These are phyloP conservation scores for Yamadazyma philogaea DNA, from an alignment of 805 yeast species.

Conservation along the genomic window DNA sequence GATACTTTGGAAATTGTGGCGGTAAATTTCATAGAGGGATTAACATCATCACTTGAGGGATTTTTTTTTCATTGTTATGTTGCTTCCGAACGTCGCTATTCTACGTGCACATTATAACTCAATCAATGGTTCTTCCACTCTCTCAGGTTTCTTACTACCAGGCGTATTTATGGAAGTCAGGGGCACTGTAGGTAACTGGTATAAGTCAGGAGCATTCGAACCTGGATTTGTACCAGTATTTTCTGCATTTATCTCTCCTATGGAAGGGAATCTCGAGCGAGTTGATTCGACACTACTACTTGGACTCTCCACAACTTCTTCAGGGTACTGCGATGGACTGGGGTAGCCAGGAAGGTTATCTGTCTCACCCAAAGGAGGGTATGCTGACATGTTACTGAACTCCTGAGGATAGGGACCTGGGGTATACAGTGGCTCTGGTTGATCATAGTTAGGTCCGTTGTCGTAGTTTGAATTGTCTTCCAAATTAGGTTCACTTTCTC, in stretches of 20 bases:
- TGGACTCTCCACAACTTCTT: not conserved
- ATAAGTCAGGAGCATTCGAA: not conserved
- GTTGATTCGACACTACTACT: constrained; percentile 13
- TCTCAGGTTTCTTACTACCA: constrained; percentile 1
- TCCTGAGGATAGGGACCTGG: not conserved
- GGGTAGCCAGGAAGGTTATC: not conserved
- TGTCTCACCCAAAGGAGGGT: constrained; percentile 10
- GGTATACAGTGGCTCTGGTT: not conserved
- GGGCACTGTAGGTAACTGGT: constrained; percentile 1
- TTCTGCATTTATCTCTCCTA: constrained; percentile 11
- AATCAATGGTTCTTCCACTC: constrained; percentile 35
- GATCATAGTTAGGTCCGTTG: not conserved
- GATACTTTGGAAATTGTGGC: not conserved
- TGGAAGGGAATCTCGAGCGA: constrained; percentile 16
- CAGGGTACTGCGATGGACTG: constrained; percentile 1
- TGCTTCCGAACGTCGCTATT: not conserved
- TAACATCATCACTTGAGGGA: not conserved
- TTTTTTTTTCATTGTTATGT: not conserved
- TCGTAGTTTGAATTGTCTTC: not conserved
- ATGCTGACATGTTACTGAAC: constrained; percentile 10
- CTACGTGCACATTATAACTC: constrained; percentile 24
- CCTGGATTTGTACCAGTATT: not conserved
- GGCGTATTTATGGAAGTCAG: constrained; percentile 1
- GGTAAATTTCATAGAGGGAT: not conserved
- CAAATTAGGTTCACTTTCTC: not conserved